Conservation (phyloP, 2,329 filamentous ascomycete species). For the Paraconiothyrium brasiliense region DNA sequence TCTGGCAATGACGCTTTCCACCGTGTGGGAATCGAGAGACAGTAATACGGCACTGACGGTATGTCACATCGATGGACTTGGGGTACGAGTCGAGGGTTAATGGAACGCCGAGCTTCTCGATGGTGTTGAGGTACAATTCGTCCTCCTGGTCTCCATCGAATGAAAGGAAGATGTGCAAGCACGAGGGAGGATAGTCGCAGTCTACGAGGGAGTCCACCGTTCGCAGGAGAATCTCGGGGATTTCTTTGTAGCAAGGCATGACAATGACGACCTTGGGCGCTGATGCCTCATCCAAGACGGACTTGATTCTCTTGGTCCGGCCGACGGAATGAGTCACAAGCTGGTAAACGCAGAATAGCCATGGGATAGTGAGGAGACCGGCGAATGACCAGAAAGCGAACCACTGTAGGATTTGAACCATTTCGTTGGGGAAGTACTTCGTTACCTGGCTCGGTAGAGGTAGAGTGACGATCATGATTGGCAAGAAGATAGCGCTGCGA, state of each 20-base stretch:
- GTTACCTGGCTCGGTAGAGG: slow-evolving; percentile 79
- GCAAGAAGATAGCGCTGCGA: slow-evolving; percentile 80
- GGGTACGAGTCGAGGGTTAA: slow-evolving; percentile 81
- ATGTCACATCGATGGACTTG: slow-evolving; percentile 88
- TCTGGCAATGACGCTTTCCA: slow-evolving; percentile 93
- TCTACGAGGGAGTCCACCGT: slow-evolving; percentile 92
- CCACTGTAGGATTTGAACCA: slow-evolving; percentile 84
- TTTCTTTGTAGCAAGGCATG: slow-evolving; percentile 96
- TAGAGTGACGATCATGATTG: slow-evolving; percentile 92
- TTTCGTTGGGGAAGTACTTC: slow-evolving; percentile 72
- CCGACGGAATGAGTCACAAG: slow-evolving; percentile 88
- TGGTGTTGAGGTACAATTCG: slow-evolving; percentile 86
- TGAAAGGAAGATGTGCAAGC: slow-evolving; percentile 93
- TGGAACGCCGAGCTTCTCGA: slow-evolving; percentile 84
- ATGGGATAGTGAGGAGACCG: slow-evolving; percentile 83
- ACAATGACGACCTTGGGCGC: slow-evolving; percentile 95
- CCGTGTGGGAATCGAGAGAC: slow-evolving; percentile 93
- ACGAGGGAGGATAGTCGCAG: slow-evolving; percentile 90
- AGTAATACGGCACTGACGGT: slow-evolving; percentile 83
- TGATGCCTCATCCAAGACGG: slow-evolving; percentile 81
- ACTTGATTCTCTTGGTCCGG: slow-evolving; percentile 81
- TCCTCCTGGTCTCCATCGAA: slow-evolving; percentile 93
- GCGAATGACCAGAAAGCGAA: slow-evolving; percentile 97
- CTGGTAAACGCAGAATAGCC: slow-evolving; percentile 92
- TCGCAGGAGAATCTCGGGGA: slow-evolving; percentile 81